Evolutionary conservation across 1,284 basidiomycete genomes (phyloP).

Genomic region (Trichosporon sp.): DNA sequence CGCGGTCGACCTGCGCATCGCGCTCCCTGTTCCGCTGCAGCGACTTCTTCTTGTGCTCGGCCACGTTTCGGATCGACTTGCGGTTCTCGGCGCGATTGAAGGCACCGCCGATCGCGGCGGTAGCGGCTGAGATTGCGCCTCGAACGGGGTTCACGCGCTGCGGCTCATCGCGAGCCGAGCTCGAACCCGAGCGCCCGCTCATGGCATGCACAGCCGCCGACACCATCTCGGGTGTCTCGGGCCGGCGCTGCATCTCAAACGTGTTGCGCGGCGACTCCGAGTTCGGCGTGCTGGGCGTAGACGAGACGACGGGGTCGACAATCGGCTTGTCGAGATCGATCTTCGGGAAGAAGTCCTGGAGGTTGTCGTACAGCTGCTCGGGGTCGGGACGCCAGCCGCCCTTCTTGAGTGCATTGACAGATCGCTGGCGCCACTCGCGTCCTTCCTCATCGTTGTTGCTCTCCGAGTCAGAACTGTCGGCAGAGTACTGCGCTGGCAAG

Average conservation of each 20-base stretch:
- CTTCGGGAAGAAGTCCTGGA: slow-evolving; percentile 94
- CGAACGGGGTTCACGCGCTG: slow-evolving; percentile 32
- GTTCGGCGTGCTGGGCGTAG: slow-evolving; percentile 65
- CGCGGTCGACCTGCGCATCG: background rate
- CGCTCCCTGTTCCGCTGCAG: slow-evolving; percentile 28
- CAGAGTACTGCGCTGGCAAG: background rate
- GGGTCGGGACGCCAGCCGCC: slow-evolving; percentile 70
- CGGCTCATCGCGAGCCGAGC: slow-evolving; percentile 38
- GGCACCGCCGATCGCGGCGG: slow-evolving; percentile 17
- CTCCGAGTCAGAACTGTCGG: slow-evolving; percentile 15
- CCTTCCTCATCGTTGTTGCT: background rate
- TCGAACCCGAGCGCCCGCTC: background rate
- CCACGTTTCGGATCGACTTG: slow-evolving; percentile 84
- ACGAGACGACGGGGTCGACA: slow-evolving; percentile 71
- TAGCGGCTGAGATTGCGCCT: slow-evolving; percentile 21
- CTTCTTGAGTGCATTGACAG: slow-evolving; percentile 56
- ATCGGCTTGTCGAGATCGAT: slow-evolving; percentile 96
- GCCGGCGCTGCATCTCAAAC: slow-evolving; percentile 20
- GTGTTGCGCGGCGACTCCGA: slow-evolving; percentile 39
- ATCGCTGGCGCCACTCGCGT: slow-evolving; percentile 61
- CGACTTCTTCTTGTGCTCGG: slow-evolving; percentile 52
- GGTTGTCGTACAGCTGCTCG: slow-evolving; percentile 88
- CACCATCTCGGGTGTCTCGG: background rate
- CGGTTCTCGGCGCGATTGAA: slow-evolving; percentile 62
- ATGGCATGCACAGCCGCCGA: background rate